These are phyloP conservation scores for Pascua sp. DNA, from an alignment of 1,284 basidiomycete genomes.

Conservation along the genomic window DNA sequence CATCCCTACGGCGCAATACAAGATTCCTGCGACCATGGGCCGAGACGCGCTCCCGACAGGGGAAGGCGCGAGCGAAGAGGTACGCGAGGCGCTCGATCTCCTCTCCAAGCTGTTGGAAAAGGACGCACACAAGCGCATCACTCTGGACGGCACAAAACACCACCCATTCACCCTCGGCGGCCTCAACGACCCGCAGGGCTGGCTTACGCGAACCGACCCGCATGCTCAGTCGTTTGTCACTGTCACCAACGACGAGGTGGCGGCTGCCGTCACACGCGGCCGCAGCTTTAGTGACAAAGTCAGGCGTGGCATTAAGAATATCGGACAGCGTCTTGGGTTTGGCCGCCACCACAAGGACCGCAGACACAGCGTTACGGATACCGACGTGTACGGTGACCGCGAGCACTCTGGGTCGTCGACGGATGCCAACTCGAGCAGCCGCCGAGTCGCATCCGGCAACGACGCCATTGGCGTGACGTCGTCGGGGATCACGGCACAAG, in stretches of 20 bases:
- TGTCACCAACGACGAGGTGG: conserved; percentile 77
- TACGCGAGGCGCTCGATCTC: conserved; percentile 64
- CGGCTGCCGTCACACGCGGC: conserved; percentile 60
- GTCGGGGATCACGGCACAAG: too few species aligned
- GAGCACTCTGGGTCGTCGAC: conserved; percentile 8
- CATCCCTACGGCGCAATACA: conserved; percentile 77
- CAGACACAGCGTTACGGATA: conserved; percentile 34
- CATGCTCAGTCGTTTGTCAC: conserved; percentile 59
- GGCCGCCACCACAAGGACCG: conserved; percentile 16
- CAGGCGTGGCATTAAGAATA: conserved; percentile 37
- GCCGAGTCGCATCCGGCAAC: conserved; percentile 12
- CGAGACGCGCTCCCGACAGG: conserved; percentile 64
- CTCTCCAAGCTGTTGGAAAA: conserved; percentile 78
- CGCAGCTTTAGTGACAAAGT: conserved; percentile 39
- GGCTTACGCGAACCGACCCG: conserved; percentile 73
- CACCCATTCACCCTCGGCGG: conserved; percentile 74
- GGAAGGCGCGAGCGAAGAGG: conserved; percentile 44
- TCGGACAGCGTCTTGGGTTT: conserved; percentile 34
- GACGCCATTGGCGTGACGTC: conserved; percentile 6
- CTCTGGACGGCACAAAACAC: conserved; percentile 75
- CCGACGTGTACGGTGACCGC: conserved; percentile 20
- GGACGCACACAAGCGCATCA: conserved; percentile 72
- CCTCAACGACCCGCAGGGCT: conserved; percentile 66
- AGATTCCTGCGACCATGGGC: conserved; percentile 69
- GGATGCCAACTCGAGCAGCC: conserved; percentile 1